Evolutionary conservation across 805 yeast species (phyloP).

Genomic region (Wickerhamiella allomyrinae): DNA sequence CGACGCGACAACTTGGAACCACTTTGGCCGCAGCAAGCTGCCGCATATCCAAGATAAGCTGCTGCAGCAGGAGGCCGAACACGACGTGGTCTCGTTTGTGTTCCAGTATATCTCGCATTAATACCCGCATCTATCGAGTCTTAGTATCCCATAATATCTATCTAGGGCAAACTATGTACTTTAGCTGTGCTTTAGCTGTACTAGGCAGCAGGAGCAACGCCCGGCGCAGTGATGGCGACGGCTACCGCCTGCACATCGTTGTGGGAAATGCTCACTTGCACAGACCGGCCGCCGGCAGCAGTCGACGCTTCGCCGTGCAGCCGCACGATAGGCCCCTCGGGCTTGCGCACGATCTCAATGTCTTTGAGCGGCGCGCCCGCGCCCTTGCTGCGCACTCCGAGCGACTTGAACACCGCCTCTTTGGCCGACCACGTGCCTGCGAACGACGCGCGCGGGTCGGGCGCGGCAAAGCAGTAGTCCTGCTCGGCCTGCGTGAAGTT

Average conservation of each 20-base stretch:
- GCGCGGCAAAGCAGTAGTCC: slow-evolving; percentile 56
- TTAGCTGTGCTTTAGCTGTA: background rate
- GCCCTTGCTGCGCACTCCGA: slow-evolving; percentile 79
- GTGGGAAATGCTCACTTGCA: slow-evolving; percentile 86
- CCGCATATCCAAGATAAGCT: slow-evolving; percentile 59
- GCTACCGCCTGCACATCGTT: slow-evolving; percentile 97
- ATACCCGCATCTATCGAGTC: no score
- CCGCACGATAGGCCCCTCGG: slow-evolving; percentile 71
- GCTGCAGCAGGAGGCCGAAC: slow-evolving; percentile 50
- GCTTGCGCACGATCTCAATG: slow-evolving; percentile 66
- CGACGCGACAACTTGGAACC: slow-evolving; percentile 97
- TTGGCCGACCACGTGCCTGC: slow-evolving; percentile 99
- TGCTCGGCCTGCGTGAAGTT: slow-evolving; percentile 79
- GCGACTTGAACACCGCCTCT: slow-evolving; percentile 95
- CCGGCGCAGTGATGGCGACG: slow-evolving; percentile 41
- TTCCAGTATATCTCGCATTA: slow-evolving; percentile 86
- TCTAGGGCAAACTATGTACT: background rate
- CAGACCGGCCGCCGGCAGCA: slow-evolving; percentile 52
- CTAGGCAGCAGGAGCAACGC: background rate
- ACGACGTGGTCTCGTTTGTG: slow-evolving; percentile 63
- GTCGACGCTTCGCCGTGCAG: slow-evolving; percentile 63
- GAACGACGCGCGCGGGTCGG: slow-evolving; percentile 75
- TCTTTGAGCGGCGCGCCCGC: slow-evolving; percentile 90
- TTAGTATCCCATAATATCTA: no score
- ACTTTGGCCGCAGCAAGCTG: slow-evolving; percentile 46